Conservation (phyloP, 495 filamentous ascomycete species). For the Umbilicaria muhlenbergii region DNA sequence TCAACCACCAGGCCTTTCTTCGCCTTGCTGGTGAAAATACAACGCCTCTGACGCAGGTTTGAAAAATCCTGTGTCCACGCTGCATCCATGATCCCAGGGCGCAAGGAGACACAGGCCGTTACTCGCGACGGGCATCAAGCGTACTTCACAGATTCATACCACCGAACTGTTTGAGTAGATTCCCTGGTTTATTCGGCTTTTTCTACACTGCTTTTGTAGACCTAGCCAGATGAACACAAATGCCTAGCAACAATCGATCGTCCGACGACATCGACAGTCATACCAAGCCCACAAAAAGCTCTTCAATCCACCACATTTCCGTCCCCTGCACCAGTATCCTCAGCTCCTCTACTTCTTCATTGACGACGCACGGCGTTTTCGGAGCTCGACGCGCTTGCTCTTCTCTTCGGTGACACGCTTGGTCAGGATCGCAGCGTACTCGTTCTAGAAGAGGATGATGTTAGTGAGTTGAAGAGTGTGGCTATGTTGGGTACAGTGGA, state of each 20-base stretch:
- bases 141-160: too few species aligned
- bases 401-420: slow-evolving; percentile 93
- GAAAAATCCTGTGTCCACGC: too few species aligned
- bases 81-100: too few species aligned
- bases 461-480: slow-evolving; percentile 23
- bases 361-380: slow-evolving; percentile 90
- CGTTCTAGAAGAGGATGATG: slow-evolving; percentile 37
- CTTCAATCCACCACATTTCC: slow-evolving; percentile 24
- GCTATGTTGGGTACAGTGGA: not conserved
- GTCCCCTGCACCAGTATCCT: slow-evolving; percentile 1
- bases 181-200: too few species aligned
- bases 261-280: not conserved
- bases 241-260: not conserved
- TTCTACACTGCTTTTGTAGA: too few species aligned
- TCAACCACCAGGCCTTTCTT: too few species aligned
- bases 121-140: too few species aligned
- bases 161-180: too few species aligned
- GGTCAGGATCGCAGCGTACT: slow-evolving; percentile 85
- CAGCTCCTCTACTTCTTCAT: slow-evolving; percentile 65
- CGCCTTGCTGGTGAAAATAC: too few species aligned
- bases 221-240: not conserved
- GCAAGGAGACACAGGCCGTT: too few species aligned
- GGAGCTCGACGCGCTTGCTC: slow-evolving; percentile 72
- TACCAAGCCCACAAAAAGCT: slow-evolving; percentile 16
- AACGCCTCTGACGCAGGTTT: too few species aligned